A percentile compares a stretch with the other conserved stretches of the same genome.
Conservation (phyloP, 1,284 basidiomycete genomes). For the Marasmius oreades region DNA sequence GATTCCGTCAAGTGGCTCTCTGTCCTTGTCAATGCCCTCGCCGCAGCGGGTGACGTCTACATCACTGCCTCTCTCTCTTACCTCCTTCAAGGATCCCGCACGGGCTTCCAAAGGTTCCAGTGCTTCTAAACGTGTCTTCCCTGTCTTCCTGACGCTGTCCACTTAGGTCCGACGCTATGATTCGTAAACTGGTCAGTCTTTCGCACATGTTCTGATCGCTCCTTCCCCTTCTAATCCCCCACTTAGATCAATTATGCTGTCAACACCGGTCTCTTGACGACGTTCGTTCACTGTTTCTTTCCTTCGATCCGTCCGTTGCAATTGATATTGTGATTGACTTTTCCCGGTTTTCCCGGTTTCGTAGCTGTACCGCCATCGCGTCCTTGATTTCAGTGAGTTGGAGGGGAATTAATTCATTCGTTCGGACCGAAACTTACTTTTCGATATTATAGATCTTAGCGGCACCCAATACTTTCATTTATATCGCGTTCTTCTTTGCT, state of each 20-base stretch:
- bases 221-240: not conserved
- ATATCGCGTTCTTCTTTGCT: conserved; percentile 47
- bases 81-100: conserved; percentile 38
- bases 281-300: conserved; percentile 17
- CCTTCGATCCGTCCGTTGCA: not conserved
- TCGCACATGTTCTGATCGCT: no score
- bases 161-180: conserved; percentile 41
- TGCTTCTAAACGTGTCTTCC: not conserved
- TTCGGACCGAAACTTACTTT: not conserved
- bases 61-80: conserved; percentile 39
- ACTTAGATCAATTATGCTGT: conserved; percentile 43
- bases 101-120: conserved; percentile 37
- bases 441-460: conserved; percentile 28
- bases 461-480: conserved; percentile 39
- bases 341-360: no score
- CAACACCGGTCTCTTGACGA: conserved; percentile 42
- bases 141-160: conserved; percentile 3
- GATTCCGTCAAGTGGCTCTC: conserved; percentile 29
- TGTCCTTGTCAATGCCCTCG: conserved; percentile 40
- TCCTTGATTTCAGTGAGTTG: conserved; percentile 39
- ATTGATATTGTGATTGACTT: not conserved
- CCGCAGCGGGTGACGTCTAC: conserved; percentile 38
- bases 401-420: not conserved
- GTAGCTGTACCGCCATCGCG: conserved; percentile 32
- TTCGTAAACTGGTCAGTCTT: conserved; percentile 38